Percentiles rank a stretch among this genome's conserved stretches.
Conservation (phyloP, 176 grass and related monocot species). For the Puccinellia tenuiflora region DNA sequence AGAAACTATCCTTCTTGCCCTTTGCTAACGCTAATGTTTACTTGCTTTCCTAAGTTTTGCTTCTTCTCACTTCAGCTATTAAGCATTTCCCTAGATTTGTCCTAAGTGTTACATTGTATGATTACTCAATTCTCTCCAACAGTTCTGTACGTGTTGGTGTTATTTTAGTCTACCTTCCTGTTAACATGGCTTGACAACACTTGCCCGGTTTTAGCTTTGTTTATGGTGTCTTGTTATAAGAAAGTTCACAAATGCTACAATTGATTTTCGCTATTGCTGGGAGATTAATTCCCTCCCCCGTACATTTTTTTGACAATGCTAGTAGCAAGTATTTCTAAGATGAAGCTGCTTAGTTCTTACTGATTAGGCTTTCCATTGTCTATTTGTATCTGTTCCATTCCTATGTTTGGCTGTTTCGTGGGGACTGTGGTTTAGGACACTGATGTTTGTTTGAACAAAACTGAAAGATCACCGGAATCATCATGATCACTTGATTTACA, state of each 20-base stretch:
- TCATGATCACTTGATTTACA: conserved; percentile 19
- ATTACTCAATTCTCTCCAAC: background rate
- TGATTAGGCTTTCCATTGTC: background rate
- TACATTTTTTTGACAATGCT: background rate
- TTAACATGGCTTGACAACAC: background rate
- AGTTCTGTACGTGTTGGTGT: background rate
- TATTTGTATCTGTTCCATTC: background rate
- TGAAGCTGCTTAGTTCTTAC: background rate
- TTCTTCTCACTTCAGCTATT: background rate
- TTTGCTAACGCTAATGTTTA: background rate
- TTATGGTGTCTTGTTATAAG: background rate
- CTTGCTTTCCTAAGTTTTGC: background rate
- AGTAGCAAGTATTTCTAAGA: conserved; percentile 6
- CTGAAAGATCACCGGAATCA: background rate
- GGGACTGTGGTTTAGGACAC: background rate
- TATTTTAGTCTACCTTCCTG: background rate
- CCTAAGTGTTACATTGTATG: background rate
- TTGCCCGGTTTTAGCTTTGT: background rate
- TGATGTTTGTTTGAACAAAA: conserved; percentile 8
- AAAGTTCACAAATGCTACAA: background rate
- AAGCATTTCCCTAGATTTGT: background rate
- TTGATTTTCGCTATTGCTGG: background rate
- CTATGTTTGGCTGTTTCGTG: background rate
- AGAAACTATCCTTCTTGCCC: background rate
- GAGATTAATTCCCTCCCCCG: background rate